Percentiles rank a stretch among this genome's conserved stretches.
phyloP scores from a whole-genome alignment of 495 filamentous ascomycete species.

The Zalerion maritima region DNA sequence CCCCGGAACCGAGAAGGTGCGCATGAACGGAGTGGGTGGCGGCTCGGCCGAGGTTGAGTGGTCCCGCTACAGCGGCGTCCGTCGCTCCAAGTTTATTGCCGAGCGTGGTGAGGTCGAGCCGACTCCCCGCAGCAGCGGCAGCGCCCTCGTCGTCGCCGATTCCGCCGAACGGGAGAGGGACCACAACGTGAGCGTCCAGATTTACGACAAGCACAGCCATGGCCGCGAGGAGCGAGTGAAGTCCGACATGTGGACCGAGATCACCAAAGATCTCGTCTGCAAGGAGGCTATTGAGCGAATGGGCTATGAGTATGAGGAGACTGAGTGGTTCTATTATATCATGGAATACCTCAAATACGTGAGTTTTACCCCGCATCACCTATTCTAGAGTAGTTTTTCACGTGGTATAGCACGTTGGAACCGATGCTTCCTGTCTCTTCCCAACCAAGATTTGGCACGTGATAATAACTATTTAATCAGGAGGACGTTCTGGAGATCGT shows the following conservation, averaged over 20 bases:
- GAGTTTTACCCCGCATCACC: no score
- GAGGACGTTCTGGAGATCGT: conserved; percentile 79
- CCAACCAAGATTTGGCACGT: not conserved
- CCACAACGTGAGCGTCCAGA: conserved; percentile 26
- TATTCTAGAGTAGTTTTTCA: no score
- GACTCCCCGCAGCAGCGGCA: not conserved
- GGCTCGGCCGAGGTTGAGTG: conserved; percentile 54
- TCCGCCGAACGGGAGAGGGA: conserved; percentile 23
- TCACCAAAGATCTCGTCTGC: conserved; percentile 83
- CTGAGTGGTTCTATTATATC: conserved; percentile 77
- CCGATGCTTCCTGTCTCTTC: not conserved
- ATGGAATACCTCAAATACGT: conserved; percentile 83
- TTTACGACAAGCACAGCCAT: conserved; percentile 22
- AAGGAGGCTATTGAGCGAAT: conserved; percentile 72
- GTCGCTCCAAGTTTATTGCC: conserved; percentile 51
- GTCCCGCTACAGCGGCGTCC: conserved; percentile 62
- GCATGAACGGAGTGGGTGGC: conserved; percentile 59
- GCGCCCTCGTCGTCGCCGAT: conserved; percentile 17
- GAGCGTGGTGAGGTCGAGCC: conserved; percentile 24
- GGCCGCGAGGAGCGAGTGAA: conserved; percentile 25
- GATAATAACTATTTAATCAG: conserved; percentile 31
- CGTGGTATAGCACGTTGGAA: no score
- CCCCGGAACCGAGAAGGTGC: conserved; percentile 59
- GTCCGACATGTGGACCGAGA: conserved; percentile 82
- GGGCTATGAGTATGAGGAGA: conserved; percentile 89